phyloP scores from a whole-genome alignment of 345 rosid genomes.

The Ceriops decandra region DNA sequence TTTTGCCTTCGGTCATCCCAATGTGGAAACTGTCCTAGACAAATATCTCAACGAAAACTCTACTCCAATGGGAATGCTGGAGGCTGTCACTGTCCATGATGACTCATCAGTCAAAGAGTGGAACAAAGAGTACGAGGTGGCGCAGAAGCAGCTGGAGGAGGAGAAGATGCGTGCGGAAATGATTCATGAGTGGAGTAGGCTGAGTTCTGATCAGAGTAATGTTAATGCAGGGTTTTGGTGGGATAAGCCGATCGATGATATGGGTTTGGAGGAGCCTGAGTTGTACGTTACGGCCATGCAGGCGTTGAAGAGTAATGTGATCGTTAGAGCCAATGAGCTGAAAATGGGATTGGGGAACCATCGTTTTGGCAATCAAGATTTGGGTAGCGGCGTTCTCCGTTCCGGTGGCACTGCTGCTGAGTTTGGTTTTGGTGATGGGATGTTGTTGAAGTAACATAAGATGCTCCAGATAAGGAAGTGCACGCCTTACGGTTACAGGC shows the following conservation, averaged over 20 bases:
- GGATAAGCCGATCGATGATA: conserved; percentile 30
- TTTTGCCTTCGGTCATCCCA: conserved; percentile 32
- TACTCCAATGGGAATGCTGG: background rate
- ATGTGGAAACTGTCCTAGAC: conserved; percentile 15
- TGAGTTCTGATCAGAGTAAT: background rate
- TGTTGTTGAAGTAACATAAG: no score
- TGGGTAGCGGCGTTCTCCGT: background rate
- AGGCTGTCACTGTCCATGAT: background rate
- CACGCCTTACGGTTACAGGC: no score
- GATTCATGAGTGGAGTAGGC: conserved; percentile 17
- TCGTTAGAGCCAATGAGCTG: conserved; percentile 20
- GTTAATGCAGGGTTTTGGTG: conserved; percentile 28
- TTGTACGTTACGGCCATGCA: conserved; percentile 26
- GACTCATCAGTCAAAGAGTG: conserved; percentile 9
- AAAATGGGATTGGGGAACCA: background rate
- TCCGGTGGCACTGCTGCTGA: no score
- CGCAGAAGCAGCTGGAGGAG: conserved; percentile 23
- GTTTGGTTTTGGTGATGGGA: background rate
- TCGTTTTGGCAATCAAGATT: conserved; percentile 1
- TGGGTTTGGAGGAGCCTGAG: conserved; percentile 33
- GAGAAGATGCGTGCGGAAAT: conserved; percentile 15
- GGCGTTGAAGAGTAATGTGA: conserved; percentile 26
- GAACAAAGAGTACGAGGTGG: conserved; percentile 18
- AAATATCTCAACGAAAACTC: conserved; percentile 7
- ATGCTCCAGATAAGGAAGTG: no score